These are phyloP conservation scores for Boletus rubescentipes DNA, from an alignment of 768 basidiomycete species.

Conservation along the genomic window DNA sequence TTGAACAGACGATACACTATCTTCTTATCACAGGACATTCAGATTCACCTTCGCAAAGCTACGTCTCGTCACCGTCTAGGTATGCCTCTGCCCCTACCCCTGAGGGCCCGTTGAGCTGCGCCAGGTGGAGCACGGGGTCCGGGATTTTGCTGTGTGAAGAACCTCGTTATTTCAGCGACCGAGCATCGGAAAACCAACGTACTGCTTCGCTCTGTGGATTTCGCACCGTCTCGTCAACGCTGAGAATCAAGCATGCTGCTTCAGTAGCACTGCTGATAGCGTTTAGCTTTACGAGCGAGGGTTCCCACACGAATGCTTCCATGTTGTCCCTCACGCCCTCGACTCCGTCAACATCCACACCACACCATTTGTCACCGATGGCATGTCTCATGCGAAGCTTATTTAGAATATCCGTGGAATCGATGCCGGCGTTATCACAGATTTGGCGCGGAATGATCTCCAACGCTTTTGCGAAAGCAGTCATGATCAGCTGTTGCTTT, in stretches of 20 bases:
- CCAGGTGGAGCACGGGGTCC: conserved; percentile 94
- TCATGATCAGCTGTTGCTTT: conserved; percentile 90
- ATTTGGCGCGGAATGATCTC: conserved; percentile 98
- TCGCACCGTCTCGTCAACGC: conserved; percentile 95
- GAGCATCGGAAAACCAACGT: conserved; percentile 30
- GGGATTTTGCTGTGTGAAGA: conserved; percentile 54
- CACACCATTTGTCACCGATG: conserved; percentile 83
- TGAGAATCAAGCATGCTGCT: conserved; percentile 93
- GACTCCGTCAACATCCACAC: conserved; percentile 89
- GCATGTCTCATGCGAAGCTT: conserved; percentile 97
- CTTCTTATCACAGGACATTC: conserved; percentile 7
- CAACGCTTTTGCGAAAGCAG: conserved; percentile 95
- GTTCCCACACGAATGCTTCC: conserved; percentile 99
- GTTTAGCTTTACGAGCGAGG: conserved; percentile 91
- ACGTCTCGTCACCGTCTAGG: conserved; percentile 53
- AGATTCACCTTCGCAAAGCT: conserved; percentile 14
- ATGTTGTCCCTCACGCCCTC: conserved; percentile 94
- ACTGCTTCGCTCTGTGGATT: conserved; percentile 95
- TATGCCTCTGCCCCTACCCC: conserved; percentile 85
- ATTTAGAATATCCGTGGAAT: conserved; percentile 96
- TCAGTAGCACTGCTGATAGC: conserved; percentile 95
- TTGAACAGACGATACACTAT: conserved; percentile 24
- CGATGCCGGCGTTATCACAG: conserved; percentile 96
- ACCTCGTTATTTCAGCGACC: conserved; percentile 18
- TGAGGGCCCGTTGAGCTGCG: conserved; percentile 79